Evolutionary conservation across 805 yeast species (phyloP), one percentile per base, ranked within the genome.

Genomic region (Starmera amethionina): DNA sequence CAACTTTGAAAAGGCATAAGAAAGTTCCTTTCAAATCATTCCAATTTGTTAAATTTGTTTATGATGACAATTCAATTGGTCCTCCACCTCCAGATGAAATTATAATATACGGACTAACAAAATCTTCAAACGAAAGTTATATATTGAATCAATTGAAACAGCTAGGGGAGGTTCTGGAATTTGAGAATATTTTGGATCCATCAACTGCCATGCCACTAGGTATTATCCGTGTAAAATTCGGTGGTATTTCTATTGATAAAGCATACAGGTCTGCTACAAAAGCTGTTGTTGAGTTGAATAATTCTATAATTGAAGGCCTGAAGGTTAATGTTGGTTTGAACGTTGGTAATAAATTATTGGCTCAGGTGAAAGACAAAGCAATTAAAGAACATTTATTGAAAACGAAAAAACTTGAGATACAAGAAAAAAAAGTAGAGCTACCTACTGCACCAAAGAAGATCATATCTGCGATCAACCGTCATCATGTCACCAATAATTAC

Each of bases 171-270:
- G 67, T 88, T 4, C 67, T 71, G 25, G 77, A 75, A 32, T 61
- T 82, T 37, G 73, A 74, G 43, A 66, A 77, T 43, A 65, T 80
- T 9, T 74, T 70, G 41, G 93, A 88, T 52, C 85, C 90, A 1
- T 65, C 68, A 18, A 78, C 84, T 35, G 95, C 88, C 3, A 82
- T 79, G 15, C 89, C 95, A 0, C 58, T 88, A 33, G 93, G 95
- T 9, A 64, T 87, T 18, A 81, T 81, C 38, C 62, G 74, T 16
- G 64, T 86, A 39, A 66, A 72, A 43, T 88, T 72, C 59, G 79
- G 69, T 42, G 85, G 86, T 3, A 15, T 8, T 15, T 19, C 45
- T 0, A 42, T 58, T n/a, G 72, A 67, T 19, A 48, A 53, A n/a
- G 74, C 81, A 1, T 70, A 69, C 30, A 54, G 53, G 34, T 49